These are phyloP conservation scores for Penicillium aurantiogriseum DNA, from an alignment of 2,329 filamentous ascomycete genomes.

Conservation along the genomic window DNA sequence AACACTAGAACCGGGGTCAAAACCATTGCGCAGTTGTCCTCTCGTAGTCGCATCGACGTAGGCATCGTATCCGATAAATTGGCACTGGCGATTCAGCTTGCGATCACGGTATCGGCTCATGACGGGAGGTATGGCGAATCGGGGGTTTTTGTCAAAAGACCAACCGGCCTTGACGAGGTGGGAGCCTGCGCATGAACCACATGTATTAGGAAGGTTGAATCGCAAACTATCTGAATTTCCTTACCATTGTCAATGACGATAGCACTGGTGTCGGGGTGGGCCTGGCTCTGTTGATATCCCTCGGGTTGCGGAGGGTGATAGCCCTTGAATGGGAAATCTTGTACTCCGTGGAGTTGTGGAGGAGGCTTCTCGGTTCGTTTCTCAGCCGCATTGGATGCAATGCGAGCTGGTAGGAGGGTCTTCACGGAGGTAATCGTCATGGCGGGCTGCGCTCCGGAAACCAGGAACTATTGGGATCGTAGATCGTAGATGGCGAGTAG, in stretches of 20 bases:
- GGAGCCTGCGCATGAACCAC: conserved; percentile 62
- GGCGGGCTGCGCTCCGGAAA: conserved; percentile 26
- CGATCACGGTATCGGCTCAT: conserved; percentile 95
- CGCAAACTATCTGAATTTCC: not conserved
- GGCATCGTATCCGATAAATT: conserved; percentile 87
- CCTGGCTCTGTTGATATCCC: conserved; percentile 67
- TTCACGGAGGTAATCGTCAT: conserved; percentile 48
- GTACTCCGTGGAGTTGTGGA: conserved; percentile 54
- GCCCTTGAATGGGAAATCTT: conserved; percentile 62
- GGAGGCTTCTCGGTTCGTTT: conserved; percentile 54
- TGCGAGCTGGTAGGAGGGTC: conserved; percentile 38
- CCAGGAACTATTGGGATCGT: conserved; percentile 19
- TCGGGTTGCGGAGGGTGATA: conserved; percentile 60
- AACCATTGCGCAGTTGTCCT: conserved; percentile 85
- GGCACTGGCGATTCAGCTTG: conserved; percentile 87
- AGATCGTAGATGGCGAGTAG: conserved; percentile 9
- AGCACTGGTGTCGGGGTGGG: conserved; percentile 61
- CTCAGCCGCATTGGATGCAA: conserved; percentile 43
- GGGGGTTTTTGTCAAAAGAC: conserved; percentile 85
- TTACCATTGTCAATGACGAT: conserved; percentile 98
- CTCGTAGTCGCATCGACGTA: conserved; percentile 91
- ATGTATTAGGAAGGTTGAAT: not conserved
- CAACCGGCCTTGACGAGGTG: conserved; percentile 88
- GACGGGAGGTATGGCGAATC: conserved; percentile 78
- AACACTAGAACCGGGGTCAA: conserved; percentile 85